Conservation (phyloP, 495 filamentous ascomycete species). For the Aspergillus affinis region DNA sequence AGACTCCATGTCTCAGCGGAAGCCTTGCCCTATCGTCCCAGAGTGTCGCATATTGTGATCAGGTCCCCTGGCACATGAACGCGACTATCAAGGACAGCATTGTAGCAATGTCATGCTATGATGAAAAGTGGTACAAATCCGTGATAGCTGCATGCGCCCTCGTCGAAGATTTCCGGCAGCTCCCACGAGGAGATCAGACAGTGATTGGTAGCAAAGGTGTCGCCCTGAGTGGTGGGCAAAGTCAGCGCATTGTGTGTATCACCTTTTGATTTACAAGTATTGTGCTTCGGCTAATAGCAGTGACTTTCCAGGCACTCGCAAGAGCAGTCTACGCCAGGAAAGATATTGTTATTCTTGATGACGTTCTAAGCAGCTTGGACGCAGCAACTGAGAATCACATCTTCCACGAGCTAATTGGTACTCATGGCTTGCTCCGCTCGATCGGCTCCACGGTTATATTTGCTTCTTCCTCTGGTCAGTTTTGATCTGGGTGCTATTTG, state of each 20-base stretch:
- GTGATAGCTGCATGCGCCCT: slow-evolving; percentile 67
- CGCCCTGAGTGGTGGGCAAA: slow-evolving; percentile 65
- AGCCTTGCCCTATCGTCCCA: slow-evolving; percentile 34
- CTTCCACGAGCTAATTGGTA: slow-evolving; percentile 55
- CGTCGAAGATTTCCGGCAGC: slow-evolving; percentile 51
- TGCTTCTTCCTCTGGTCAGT: slow-evolving; percentile 46
- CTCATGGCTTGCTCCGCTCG: slow-evolving; percentile 51
- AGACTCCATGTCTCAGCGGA: slow-evolving; percentile 48
- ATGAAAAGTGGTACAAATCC: slow-evolving; percentile 59
- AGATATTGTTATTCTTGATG: slow-evolving; percentile 56
- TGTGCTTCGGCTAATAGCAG: not conserved
- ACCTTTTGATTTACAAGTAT: not conserved
- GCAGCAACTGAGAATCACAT: slow-evolving; percentile 59
- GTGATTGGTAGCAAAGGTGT: slow-evolving; percentile 64
- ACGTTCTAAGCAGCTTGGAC: slow-evolving; percentile 63
- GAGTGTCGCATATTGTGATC: slow-evolving; percentile 53
- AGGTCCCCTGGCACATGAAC: slow-evolving; percentile 56
- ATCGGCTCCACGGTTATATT: slow-evolving; percentile 52
- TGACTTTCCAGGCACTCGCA: slow-evolving; percentile 44
- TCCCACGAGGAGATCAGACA: slow-evolving; percentile 58
- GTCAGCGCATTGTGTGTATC: slow-evolving; percentile 55
- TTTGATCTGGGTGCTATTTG: not conserved
- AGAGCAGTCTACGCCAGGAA: slow-evolving; percentile 57
- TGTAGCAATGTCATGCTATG: slow-evolving; percentile 47
- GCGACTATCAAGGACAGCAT: slow-evolving; percentile 60